Base-by-base conservation (phyloP, 1,139 yeast species). In the Nakaseomyces uthaithaninus region DNA sequence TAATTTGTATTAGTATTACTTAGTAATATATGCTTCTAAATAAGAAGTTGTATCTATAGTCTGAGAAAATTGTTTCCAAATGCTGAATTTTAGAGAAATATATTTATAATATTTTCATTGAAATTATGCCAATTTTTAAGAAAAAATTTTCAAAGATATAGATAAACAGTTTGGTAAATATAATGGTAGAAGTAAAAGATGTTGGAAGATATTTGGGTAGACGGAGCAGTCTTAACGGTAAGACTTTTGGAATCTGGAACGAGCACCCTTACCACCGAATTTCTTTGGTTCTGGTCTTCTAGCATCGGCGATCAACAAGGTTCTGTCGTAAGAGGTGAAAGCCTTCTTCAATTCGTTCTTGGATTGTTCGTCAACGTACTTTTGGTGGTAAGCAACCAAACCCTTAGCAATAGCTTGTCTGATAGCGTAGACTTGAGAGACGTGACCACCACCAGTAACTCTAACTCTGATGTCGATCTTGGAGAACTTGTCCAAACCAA, bases 261-360 rank as follows among this genome's bases (percentile, higher is more conserved):
- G 91, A 77, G 98, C 98, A 86, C 98, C 98, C 75, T 94, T 95
- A 81, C 98, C 98, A 80, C 98, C 98, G 78, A 89, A 91, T 80
- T 91, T 91, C 96, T 91, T 91, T 82, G 99, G 99, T 80, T 91
- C 99, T 82, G 89, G 82, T 82, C 94, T 91, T 84, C 98, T 87
- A 66, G 97, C 79, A 74, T 91, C 99, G 64, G 99, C 98, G 72
- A 91, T 93, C 74, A 91, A 84, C 72, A 91, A 82, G 71, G 98
- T 87, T 79, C 95, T 89, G 91, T 91, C 98, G 82, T 89, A 93
- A 66, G 95, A 71, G 58, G 93, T 79, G 74, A 87, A 86, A 65
- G 94, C 80, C 80, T 87, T 89, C 94, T 93, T 91, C 72, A 91
- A 82, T 77, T 91, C 98, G 77, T 89, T 89, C 85, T 91, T 93